Percentiles rank a stretch among this genome's conserved stretches.
Conservation (phyloP, 2,329 filamentous ascomycete species). For the Diaporthe australafricana region DNA sequence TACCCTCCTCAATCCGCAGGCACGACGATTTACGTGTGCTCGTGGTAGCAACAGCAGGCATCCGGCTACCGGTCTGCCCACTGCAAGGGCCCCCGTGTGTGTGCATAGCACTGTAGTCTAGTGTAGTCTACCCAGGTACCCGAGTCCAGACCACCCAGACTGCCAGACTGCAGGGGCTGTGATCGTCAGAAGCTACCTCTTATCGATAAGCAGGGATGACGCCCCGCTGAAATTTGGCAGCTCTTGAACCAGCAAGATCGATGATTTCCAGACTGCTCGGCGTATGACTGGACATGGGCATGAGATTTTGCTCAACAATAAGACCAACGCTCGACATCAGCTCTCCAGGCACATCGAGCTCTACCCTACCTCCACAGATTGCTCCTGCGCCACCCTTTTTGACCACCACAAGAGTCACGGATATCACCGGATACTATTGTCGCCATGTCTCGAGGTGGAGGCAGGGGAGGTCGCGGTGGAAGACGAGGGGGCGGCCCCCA, state of each 20-base stretch:
- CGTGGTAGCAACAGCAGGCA: not conserved
- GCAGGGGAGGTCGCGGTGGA: slow-evolving; percentile 62
- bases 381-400: not conserved
- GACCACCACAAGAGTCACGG: not conserved
- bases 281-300: not conserved
- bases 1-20: not conserved
- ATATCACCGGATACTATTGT: not conserved
- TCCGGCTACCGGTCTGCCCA: not conserved
- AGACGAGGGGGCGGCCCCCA: slow-evolving; percentile 58
- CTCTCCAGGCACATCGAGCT: not conserved
- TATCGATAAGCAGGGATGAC: slow-evolving; percentile 9
- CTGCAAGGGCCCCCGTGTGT: too few species aligned
- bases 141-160: too few species aligned
- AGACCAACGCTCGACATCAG: not conserved
- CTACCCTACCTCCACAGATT: not conserved
- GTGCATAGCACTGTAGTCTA: too few species aligned
- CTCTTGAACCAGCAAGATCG: not conserved
- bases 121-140: not conserved
- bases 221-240: slow-evolving; percentile 29
- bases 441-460: slow-evolving; percentile 64
- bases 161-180: not conserved
- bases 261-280: not conserved
- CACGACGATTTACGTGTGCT: slow-evolving; percentile 4
- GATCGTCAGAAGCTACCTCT: not conserved
- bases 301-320: not conserved